A percentile compares a stretch with the other conserved stretches of the same genome.
Conservation (phyloP, 2,329 filamentous ascomycete genomes). For the Neurospora sp. region DNA sequence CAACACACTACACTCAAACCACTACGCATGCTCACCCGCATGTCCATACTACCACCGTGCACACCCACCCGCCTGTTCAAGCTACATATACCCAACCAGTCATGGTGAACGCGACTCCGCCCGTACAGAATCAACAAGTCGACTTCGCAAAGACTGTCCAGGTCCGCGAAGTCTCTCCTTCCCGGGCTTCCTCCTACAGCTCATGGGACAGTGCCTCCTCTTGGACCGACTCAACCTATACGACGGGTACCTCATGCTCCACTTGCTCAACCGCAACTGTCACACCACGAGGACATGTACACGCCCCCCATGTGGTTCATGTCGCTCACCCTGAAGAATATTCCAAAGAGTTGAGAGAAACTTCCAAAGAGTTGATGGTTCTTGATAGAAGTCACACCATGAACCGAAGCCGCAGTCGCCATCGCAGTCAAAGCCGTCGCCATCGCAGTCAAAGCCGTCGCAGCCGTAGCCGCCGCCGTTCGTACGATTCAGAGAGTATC, state of each 20-base stretch:
- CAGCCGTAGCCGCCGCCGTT: conserved; percentile 22
- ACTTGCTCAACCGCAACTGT: conserved; percentile 21
- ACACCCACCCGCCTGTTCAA: conserved; percentile 4
- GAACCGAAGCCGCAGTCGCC: conserved; percentile 25
- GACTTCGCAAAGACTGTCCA: conserved; percentile 37
- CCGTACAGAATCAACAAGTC: conserved; percentile 13
- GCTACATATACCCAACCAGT: conserved; percentile 20
- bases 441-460: conserved; percentile 26
- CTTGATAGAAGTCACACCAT: neutral
- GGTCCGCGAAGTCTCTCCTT: conserved; percentile 40
- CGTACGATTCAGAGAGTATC: conserved; percentile 46
- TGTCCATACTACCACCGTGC: conserved; percentile 11
- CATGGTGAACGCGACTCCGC: conserved; percentile 22
- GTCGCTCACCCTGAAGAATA: conserved; percentile 27
- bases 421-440: conserved; percentile 17
- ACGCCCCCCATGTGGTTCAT: conserved; percentile 28
- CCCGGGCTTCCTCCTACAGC: conserved; percentile 29
- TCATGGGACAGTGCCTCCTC: conserved; percentile 13
- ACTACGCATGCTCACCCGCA: conserved; percentile 21
- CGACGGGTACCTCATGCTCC: conserved; percentile 15
- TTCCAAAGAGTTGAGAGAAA: conserved; percentile 20
- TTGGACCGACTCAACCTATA: conserved; percentile 25
- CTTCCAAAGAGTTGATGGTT: conserved; percentile 12
- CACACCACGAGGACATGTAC: conserved; percentile 20
- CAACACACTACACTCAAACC: conserved; percentile 3